Percentiles rank a stretch among this genome's conserved stretches.
Conservation (phyloP, 345 rosid species). For the Salix viminalis region DNA sequence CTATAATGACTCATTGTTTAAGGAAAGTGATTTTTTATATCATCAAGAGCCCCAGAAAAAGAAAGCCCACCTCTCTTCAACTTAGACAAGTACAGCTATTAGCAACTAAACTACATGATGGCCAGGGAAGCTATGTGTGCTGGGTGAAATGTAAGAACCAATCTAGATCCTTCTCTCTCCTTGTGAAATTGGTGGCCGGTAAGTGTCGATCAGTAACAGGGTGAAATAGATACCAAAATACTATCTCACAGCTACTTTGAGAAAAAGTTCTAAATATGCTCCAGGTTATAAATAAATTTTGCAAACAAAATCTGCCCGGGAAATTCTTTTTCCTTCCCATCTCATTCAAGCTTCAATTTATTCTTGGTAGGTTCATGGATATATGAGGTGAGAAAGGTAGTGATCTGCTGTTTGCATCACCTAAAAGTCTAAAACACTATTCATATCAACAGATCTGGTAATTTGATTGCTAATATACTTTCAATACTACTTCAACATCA, state of each 20-base stretch:
- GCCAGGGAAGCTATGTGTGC: background rate
- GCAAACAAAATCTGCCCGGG: background rate
- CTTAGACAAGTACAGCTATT: background rate
- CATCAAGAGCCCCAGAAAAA: background rate
- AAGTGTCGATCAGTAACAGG: background rate
- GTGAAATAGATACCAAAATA: background rate
- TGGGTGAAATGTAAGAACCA: background rate
- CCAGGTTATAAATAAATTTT: background rate
- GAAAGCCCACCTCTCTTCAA: background rate
- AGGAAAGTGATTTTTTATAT: background rate
- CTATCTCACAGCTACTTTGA: background rate
- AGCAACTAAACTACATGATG: background rate
- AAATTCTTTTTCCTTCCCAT: background rate
- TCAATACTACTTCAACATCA: background rate
- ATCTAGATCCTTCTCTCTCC: background rate
- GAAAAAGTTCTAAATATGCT: background rate
- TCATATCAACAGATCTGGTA: background rate
- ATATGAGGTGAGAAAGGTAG: background rate
- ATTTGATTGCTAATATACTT: background rate
- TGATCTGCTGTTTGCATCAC: background rate
- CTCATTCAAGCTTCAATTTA: background rate
- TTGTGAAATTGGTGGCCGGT: background rate
- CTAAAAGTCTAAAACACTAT: background rate
- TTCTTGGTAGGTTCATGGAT: background rate
- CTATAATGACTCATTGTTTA: background rate